phyloP scores from a whole-genome alignment of 441 rosid species.

The Bocquillonia castaneifolia region DNA sequence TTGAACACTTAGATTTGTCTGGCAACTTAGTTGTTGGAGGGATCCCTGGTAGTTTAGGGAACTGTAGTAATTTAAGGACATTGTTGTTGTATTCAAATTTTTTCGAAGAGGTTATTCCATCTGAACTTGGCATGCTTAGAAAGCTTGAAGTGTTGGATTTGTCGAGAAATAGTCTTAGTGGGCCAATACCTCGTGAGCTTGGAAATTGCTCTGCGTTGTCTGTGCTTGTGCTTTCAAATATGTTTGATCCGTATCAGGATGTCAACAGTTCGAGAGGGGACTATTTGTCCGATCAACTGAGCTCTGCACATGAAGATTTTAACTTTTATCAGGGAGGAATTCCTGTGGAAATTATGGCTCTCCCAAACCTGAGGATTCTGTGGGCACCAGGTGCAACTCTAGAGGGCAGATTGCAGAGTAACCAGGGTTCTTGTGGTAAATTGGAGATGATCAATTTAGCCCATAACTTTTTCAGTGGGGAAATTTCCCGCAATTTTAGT shows the following conservation, averaged over 20 bases:
- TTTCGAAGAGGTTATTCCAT: conserved; percentile 51
- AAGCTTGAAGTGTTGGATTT: conserved; percentile 62
- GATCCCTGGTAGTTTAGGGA: conserved; percentile 51
- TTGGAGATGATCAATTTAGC: conserved; percentile 54
- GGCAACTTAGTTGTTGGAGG: conserved; percentile 45
- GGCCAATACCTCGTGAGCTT: conserved; percentile 46
- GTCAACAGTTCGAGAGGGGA: conserved; percentile 25
- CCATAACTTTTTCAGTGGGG: conserved; percentile 42
- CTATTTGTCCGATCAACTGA: conserved; percentile 21
- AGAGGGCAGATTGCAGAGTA: conserved; percentile 36
- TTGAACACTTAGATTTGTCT: conserved; percentile 59
- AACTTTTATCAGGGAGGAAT: conserved; percentile 50
- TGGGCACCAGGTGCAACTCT: conserved; percentile 54
- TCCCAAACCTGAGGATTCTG: conserved; percentile 45
- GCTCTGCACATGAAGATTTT: conserved; percentile 37
- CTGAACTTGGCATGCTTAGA: conserved; percentile 42
- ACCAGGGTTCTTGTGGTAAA: conserved; percentile 46
- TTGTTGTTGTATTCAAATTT: conserved; percentile 47
- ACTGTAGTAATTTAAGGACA: conserved; percentile 41
- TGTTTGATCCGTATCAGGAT: conserved; percentile 32
- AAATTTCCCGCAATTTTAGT: conserved; percentile 31
- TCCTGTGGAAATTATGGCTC: conserved; percentile 36
- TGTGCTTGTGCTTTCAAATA: conserved; percentile 52
- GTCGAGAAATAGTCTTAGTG: conserved; percentile 54
- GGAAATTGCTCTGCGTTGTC: conserved; percentile 47